A percentile compares a stretch with the other conserved stretches of the same genome.
Evolutionary conservation across 2,329 filamentous ascomycete genomes (phyloP).

Genomic region (Drechslerella dactyloides): DNA sequence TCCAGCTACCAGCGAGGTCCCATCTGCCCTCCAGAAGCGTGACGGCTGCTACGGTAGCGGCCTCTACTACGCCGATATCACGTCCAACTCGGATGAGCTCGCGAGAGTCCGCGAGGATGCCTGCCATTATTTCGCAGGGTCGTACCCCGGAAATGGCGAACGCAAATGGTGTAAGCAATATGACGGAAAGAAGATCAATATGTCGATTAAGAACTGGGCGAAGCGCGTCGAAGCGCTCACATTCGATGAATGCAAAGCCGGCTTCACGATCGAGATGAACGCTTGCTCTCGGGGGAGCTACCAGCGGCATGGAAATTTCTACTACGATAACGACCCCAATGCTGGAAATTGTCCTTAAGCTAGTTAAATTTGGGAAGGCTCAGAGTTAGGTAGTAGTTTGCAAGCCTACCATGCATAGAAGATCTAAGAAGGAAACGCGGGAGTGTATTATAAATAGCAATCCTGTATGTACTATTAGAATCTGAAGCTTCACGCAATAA

Average conservation of each 20-base stretch:
- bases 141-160: background rate
- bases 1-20: background rate
- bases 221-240: background rate
- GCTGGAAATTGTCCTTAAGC: too few relatives aligned
- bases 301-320: background rate
- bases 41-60: background rate
- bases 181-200: background rate
- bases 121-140: background rate
- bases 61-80: background rate
- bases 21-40: too few relatives aligned
- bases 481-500: too few relatives aligned
- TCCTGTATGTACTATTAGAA: too few relatives aligned
- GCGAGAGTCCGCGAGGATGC: background rate
- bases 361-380: too few relatives aligned
- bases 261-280: background rate
- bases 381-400: too few relatives aligned
- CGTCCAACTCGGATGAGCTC: background rate
- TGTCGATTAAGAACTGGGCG: background rate
- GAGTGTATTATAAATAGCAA: too few relatives aligned
- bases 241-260: background rate
- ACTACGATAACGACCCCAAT: slow-evolving; percentile 1
- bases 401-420: too few relatives aligned
- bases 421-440: too few relatives aligned
- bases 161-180: background rate
- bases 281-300: background rate